Percentiles rank a stretch among this genome's conserved stretches.
phyloP scores from a whole-genome alignment of 1,284 basidiomycete genomes.

The Serendipita sp. region DNA sequence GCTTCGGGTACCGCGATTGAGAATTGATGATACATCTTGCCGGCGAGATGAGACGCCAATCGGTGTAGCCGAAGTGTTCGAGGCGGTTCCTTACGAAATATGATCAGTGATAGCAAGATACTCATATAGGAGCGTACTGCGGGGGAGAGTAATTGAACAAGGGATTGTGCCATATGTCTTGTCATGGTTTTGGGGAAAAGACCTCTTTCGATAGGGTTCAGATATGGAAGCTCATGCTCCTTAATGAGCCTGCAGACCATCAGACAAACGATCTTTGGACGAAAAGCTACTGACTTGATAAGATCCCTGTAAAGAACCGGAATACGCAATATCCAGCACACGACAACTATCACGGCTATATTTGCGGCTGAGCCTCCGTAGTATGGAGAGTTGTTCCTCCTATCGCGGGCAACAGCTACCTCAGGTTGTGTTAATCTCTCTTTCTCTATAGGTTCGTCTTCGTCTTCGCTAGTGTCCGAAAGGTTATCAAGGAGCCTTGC shows the following conservation, averaged over 20 bases:
- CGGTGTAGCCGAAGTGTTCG: slow-evolving; percentile 65
- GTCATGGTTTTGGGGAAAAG: slow-evolving; percentile 60
- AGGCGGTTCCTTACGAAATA: slow-evolving; percentile 31
- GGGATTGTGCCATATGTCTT: slow-evolving; percentile 44
- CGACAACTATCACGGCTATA: slow-evolving; percentile 52
- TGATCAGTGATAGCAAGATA: neutral
- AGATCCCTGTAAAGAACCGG: slow-evolving; percentile 66
- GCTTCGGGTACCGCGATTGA: neutral
- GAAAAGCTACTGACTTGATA: slow-evolving; percentile 32
- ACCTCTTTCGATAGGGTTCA: slow-evolving; percentile 49
- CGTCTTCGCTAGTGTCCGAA: slow-evolving; percentile 28
- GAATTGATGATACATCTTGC: neutral
- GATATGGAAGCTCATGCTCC: slow-evolving; percentile 63
- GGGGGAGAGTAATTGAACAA: slow-evolving; percentile 22
- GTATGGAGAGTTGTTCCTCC: slow-evolving; percentile 1
- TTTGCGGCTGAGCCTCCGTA: slow-evolving; percentile 46
- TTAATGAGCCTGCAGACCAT: slow-evolving; percentile 45
- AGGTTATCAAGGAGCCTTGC: slow-evolving; percentile 38
- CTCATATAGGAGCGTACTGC: slow-evolving; percentile 14
- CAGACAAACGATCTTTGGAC: slow-evolving; percentile 11
- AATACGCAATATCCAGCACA: slow-evolving; percentile 64
- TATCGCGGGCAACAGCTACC: neutral
- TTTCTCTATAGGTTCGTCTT: slow-evolving; percentile 28
- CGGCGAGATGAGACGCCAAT: slow-evolving; percentile 14
- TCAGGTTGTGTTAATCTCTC: slow-evolving; percentile 15